Evolutionary conservation across 306 rosid genomes (phyloP).

Genomic region (Abrus pulchellus): DNA sequence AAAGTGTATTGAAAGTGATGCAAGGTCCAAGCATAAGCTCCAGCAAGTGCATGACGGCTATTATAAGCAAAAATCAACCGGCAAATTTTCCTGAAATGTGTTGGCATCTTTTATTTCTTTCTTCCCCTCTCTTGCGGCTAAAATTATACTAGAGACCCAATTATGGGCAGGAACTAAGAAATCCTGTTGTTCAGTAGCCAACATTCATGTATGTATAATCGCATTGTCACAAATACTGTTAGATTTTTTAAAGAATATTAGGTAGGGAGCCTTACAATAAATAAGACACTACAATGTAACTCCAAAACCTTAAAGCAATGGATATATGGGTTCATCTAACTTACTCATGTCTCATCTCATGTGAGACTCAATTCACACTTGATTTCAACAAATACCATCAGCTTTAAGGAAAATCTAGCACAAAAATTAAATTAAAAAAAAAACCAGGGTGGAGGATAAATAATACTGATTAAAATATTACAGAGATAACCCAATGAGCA

Average conservation of each 20-base stretch:
- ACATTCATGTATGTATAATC: not conserved
- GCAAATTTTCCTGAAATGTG: not conserved
- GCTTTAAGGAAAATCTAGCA: not conserved
- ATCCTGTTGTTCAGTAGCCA: not conserved
- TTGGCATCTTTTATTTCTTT: not conserved
- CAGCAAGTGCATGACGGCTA: not conserved
- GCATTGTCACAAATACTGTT: conserved; percentile 11
- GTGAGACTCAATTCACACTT: too few relatives aligned
- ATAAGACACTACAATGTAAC: too few relatives aligned
- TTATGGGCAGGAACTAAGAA: not conserved
- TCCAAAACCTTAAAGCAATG: too few relatives aligned
- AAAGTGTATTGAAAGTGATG: not conserved
- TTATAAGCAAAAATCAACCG: not conserved
- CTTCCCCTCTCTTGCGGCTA: not conserved
- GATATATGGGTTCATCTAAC: too few relatives aligned
- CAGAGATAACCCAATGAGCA: not conserved
- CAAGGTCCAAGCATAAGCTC: conserved; percentile 20
- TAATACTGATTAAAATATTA: not conserved
- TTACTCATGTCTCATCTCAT: too few relatives aligned
- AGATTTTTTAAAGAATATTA: too few relatives aligned
- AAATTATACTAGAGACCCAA: conserved; percentile 11
- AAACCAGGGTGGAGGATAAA: not conserved
- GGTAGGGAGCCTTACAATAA: too few relatives aligned
- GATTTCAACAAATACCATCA: not conserved
- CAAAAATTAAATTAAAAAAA: not conserved